Percentiles rank a stretch among this genome's conserved stretches.
These are phyloP conservation scores for Cenchrus fungigraminus DNA, from an alignment of 176 grass and related monocot genomes.

Conservation along the genomic window DNA sequence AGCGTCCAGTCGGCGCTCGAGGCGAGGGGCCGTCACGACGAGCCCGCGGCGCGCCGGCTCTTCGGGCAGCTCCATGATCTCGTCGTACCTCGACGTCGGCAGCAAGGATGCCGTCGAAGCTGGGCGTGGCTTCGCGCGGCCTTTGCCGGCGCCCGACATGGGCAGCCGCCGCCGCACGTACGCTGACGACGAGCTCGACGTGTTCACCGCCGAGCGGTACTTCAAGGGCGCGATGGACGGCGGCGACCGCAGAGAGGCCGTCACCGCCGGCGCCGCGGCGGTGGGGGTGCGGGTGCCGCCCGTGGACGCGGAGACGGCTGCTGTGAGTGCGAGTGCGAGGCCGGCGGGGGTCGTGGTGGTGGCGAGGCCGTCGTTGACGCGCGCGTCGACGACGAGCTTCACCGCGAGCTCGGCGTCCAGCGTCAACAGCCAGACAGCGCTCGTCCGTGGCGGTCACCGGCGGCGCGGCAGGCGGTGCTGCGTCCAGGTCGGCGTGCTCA, in stretches of 20 bases:
- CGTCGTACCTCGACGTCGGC: conserved; percentile 46
- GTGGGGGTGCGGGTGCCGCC: not conserved
- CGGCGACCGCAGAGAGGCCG: not conserved
- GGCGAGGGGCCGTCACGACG: conserved; percentile 19
- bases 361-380: conserved; percentile 12
- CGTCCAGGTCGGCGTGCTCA: conserved; percentile 50
- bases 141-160: conserved; percentile 19
- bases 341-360: not conserved
- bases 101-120: conserved; percentile 9
- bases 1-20: conserved; percentile 36
- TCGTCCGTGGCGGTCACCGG: conserved; percentile 37
- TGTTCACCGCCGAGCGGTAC: conserved; percentile 78
- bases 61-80: conserved; percentile 40
- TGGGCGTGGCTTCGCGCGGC: not conserved
- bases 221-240: conserved; percentile 62
- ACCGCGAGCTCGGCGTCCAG: conserved; percentile 44
- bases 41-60: conserved; percentile 41
- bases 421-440: conserved; percentile 56
- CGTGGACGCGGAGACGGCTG: not conserved
- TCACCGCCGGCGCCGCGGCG: not conserved
- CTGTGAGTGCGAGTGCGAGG: not conserved
- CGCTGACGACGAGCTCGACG: conserved; percentile 73
- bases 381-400: conserved; percentile 29
- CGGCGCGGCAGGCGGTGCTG: conserved; percentile 35
- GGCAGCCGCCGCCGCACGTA: conserved; percentile 44